These are phyloP conservation scores for Phaeodactylum tricornutum DNA, from an alignment of 108 stramenopile species.

Conservation along the genomic window DNA sequence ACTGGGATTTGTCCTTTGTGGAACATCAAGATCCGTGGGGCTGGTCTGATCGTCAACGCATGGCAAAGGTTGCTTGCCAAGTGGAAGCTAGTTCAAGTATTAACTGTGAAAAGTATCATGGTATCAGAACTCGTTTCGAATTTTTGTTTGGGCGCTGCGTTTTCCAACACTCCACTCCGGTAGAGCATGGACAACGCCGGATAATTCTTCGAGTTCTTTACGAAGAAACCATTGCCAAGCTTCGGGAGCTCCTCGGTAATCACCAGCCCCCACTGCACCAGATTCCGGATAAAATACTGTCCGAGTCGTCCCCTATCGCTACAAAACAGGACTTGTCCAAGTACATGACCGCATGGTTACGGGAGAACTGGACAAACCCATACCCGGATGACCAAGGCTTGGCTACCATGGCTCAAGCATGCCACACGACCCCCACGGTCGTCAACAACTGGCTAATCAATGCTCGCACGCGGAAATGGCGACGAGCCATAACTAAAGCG, in stretches of 20 bases:
- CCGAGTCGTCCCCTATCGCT: background rate
- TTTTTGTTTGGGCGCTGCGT: background rate
- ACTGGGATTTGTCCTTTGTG: no score
- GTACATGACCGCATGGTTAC: constrained; percentile 25
- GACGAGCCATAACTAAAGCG: constrained; percentile 40
- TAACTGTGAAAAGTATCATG: background rate
- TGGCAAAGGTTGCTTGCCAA: background rate
- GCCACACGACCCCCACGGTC: constrained; percentile 13
- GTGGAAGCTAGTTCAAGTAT: background rate
- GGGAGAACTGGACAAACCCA: constrained; percentile 33
- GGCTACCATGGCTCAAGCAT: constrained; percentile 12
- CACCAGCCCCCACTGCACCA: background rate
- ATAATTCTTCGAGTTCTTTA: constrained; percentile 1
- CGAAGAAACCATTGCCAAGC: background rate
- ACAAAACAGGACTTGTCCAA: constrained; percentile 6
- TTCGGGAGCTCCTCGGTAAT: constrained; percentile 1
- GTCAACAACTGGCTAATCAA: constrained; percentile 53
- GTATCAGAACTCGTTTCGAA: background rate
- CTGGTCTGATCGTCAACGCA: background rate
- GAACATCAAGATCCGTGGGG: no score
- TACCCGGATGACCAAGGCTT: constrained; percentile 31
- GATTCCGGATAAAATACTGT: background rate
- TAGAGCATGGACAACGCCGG: background rate
- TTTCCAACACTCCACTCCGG: background rate
- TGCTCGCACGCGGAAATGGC: constrained; percentile 49